phyloP scores from a whole-genome alignment of 2,329 filamentous ascomycete species.

The Fusarium cicatricum region DNA sequence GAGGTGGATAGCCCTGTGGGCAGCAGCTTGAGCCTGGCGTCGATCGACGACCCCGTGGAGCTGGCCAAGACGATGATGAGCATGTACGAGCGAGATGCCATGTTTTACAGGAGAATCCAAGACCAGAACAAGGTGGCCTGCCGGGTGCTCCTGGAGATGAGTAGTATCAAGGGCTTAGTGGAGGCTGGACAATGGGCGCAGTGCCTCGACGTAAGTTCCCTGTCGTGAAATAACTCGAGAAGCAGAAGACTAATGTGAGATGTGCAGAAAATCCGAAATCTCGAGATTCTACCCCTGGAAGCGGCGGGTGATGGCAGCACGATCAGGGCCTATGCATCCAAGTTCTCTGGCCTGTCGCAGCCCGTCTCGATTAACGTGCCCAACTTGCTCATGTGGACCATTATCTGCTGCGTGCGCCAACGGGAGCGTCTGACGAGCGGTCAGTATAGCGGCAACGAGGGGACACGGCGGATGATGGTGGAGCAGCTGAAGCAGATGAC shows the following conservation, averaged over 20 bases:
- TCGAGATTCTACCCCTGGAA: slow-evolving; percentile 82
- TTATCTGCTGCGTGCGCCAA: slow-evolving; percentile 83
- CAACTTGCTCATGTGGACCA: slow-evolving; percentile 92
- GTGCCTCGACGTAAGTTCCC: slow-evolving; percentile 63
- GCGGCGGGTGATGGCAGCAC: slow-evolving; percentile 77
- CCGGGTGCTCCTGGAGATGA: slow-evolving; percentile 66
- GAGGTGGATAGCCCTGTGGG: slow-evolving; percentile 53
- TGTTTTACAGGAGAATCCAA: slow-evolving; percentile 67
- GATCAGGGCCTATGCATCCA: slow-evolving; percentile 82
- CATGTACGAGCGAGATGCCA: slow-evolving; percentile 68
- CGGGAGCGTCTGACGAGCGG: slow-evolving; percentile 74
- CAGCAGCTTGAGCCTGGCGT: slow-evolving; percentile 67
- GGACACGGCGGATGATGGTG: slow-evolving; percentile 69
- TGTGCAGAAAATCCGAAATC: slow-evolving; percentile 71
- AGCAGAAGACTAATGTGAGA: slow-evolving; percentile 26
- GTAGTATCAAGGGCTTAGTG: slow-evolving; percentile 65
- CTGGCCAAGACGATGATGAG: slow-evolving; percentile 68
- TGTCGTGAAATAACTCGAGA: neutral
- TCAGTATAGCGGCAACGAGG: slow-evolving; percentile 78
- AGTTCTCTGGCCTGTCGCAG: slow-evolving; percentile 80
- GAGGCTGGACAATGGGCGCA: slow-evolving; percentile 64
- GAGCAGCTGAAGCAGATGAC: slow-evolving; percentile 80
- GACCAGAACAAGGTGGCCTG: slow-evolving; percentile 66
- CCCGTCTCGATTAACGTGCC: slow-evolving; percentile 90
- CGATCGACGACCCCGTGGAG: slow-evolving; percentile 68